Base-by-base conservation (phyloP, 164 flowering plant genomes). In the Vitis rotundifolia region DNA sequence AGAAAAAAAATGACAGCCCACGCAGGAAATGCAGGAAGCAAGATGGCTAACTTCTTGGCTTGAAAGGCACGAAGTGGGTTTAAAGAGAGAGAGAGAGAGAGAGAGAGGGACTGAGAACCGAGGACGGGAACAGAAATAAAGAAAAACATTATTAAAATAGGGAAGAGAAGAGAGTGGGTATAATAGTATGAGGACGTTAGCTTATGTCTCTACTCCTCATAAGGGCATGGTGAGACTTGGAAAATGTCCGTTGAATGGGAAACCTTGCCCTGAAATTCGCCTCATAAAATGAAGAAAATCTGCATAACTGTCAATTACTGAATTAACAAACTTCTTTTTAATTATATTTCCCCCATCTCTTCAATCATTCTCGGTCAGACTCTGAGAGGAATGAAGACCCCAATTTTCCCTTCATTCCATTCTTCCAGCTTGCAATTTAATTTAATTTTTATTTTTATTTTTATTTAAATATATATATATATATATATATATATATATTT, bases 231-330 rank as follows among this genome's bases (percentile, higher is more conserved):
- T 61, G 59, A 37, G 47, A 9, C 63, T 61, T 52, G 76, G 71
- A 13, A 77, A 73, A 78, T 78, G 81, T 78, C 70, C 63, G 75
- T 78, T 78, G 81, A 78, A 78, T 56, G 69, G 75, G 76, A 68
- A 71, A 74, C 81, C 76, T 53, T 61, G 48, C 57, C 81, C 81
- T 11, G 14, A 71, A 71, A 8, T 49, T 67, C 72, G 81, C 75
- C 77, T 71, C 49, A 70, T 52, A 68, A 8, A 51, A 26, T 71
- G 75, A 71, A 59, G 52, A 67, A 69, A 62, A 31, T 69, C 59
- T 63, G 70, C 67, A 15, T 22, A 51, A 71, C 64, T 75, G 62
- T 75, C 78, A 75, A 69, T 58, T 71, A 47, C 22, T n/a, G 3
- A 15, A 11, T 16, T 64, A 31, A 2, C 29, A 57, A 8, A 54